These are phyloP conservation scores for Piedraia hortae DNA, from an alignment of 2,329 filamentous ascomycete genomes.

Conservation along the genomic window DNA sequence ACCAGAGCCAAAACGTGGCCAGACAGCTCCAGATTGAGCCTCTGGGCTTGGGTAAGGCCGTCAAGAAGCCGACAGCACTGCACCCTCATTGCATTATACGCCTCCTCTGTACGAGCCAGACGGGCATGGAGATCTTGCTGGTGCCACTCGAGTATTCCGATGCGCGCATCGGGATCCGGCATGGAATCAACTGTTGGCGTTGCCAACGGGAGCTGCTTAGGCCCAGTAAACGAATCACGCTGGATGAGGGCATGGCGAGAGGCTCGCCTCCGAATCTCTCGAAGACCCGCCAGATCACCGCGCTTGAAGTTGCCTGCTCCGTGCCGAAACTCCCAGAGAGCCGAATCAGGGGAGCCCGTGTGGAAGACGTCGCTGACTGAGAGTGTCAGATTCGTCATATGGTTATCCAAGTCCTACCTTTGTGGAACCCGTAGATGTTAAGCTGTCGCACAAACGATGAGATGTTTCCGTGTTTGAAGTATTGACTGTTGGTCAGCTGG, in stretches of 20 bases:
- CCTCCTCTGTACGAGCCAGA: slow-evolving; percentile 61
- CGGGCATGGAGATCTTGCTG: slow-evolving; percentile 55
- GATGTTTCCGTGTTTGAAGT: slow-evolving; percentile 98
- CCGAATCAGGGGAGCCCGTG: slow-evolving; percentile 73
- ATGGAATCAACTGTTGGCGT: slow-evolving; percentile 37
- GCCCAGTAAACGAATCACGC: slow-evolving; percentile 64
- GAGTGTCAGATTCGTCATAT: slow-evolving; percentile 1
- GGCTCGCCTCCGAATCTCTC: slow-evolving; percentile 85
- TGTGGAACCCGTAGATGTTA: slow-evolving; percentile 99
- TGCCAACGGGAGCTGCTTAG: slow-evolving; percentile 48
- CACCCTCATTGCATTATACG: slow-evolving; percentile 46
- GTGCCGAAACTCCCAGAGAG: slow-evolving; percentile 96
- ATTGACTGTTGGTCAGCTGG: slow-evolving; percentile 35
- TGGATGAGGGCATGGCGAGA: slow-evolving; percentile 84
- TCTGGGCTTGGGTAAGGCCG: slow-evolving; percentile 42
- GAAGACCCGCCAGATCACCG: slow-evolving; percentile 66
- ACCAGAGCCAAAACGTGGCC: slow-evolving; percentile 46
- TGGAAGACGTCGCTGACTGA: slow-evolving; percentile 95
- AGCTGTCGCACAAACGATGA: slow-evolving; percentile 93
- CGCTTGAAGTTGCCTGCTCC: slow-evolving; percentile 92
- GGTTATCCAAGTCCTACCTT: slow-evolving; percentile 32
- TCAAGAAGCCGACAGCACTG: slow-evolving; percentile 66
- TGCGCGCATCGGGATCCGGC: slow-evolving; percentile 47
- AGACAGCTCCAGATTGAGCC: slow-evolving; percentile 68
- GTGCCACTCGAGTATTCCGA: slow-evolving; percentile 52